Conservation (phyloP, 1,139 yeast genomes). For the Neolecta irregularis region DNA sequence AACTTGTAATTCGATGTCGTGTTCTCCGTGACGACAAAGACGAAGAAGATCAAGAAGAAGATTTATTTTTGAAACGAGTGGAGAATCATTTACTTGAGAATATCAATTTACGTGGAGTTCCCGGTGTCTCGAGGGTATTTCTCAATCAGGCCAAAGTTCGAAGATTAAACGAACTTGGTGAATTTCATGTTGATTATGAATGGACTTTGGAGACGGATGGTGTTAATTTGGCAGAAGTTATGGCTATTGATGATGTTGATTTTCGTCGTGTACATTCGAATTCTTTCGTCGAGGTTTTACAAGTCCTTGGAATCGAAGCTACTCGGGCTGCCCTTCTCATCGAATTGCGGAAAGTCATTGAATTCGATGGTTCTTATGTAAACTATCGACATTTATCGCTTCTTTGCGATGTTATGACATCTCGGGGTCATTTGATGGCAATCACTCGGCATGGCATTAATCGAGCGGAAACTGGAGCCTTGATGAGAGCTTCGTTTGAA, state of each 20-base stretch:
- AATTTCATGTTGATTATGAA: conserved; percentile 73
- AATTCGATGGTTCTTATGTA: conserved; percentile 98
- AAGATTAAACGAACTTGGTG: conserved; percentile 40
- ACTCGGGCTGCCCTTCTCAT: conserved; percentile 86
- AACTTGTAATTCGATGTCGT: conserved; percentile 93
- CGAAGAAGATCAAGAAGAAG: conserved; percentile 80
- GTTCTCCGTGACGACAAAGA: conserved; percentile 86
- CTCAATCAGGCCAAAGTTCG: conserved; percentile 70
- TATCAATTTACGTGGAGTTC: conserved; percentile 88
- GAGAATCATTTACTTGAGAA: conserved; percentile 95
- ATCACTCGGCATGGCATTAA: conserved; percentile 99
- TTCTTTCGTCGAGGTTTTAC: conserved; percentile 87
- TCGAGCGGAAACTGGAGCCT: conserved; percentile 95
- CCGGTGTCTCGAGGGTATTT: conserved; percentile 80
- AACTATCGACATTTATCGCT: conserved; percentile 97
- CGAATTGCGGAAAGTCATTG: conserved; percentile 92
- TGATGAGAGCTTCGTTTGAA: conserved; percentile 98
- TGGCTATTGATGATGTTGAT: conserved; percentile 92
- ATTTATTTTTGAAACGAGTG: conserved; percentile 84
- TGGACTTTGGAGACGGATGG: conserved; percentile 99
- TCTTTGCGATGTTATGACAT: conserved; percentile 95
- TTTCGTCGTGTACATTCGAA: conserved; percentile 80
- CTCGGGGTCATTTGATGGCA: conserved; percentile 96
- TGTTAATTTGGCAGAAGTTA: conserved; percentile 86
- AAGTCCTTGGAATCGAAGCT: conserved; percentile 96